These are phyloP conservation scores for Ganoderma multipileum DNA, from an alignment of 1,284 basidiomycete species.

Conservation along the genomic window DNA sequence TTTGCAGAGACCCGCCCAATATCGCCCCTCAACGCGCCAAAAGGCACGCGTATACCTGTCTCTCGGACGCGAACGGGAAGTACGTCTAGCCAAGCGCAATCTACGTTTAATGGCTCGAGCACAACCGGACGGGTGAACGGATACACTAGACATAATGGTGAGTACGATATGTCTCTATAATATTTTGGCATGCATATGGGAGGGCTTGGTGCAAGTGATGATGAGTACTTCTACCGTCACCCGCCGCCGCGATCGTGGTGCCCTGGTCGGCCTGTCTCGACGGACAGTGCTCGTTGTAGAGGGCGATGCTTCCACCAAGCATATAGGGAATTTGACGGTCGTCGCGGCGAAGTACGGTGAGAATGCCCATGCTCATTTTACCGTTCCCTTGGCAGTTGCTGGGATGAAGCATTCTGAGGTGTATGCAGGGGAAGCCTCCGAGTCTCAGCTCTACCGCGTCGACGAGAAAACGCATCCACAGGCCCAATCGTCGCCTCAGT, in stretches of 20 bases:
- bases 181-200: neutral
- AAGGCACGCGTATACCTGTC: slow-evolving; percentile 58
- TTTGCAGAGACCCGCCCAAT: slow-evolving; percentile 45
- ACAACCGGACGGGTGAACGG: slow-evolving; percentile 28
- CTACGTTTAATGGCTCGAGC: slow-evolving; percentile 33
- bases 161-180: neutral
- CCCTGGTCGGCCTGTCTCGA: neutral
- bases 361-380: neutral
- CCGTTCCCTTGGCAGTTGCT: neutral
- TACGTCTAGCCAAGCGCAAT: slow-evolving; percentile 46
- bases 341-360: neutral
- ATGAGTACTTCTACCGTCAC: neutral
- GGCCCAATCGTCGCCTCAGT: slow-evolving; percentile 10
- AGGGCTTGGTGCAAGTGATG: neutral
- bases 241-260: neutral
- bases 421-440: slow-evolving; percentile 16
- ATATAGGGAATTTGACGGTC: neutral
- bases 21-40: slow-evolving; percentile 46
- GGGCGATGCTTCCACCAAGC: neutral
- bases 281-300: neutral
- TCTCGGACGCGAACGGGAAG: slow-evolving; percentile 52
- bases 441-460: slow-evolving; percentile 35
- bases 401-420: neutral
- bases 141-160: slow-evolving; percentile 18
- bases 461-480: slow-evolving; percentile 34